phyloP scores from a whole-genome alignment of 768 basidiomycete genomes.

The Leccinum subgranulosum region DNA sequence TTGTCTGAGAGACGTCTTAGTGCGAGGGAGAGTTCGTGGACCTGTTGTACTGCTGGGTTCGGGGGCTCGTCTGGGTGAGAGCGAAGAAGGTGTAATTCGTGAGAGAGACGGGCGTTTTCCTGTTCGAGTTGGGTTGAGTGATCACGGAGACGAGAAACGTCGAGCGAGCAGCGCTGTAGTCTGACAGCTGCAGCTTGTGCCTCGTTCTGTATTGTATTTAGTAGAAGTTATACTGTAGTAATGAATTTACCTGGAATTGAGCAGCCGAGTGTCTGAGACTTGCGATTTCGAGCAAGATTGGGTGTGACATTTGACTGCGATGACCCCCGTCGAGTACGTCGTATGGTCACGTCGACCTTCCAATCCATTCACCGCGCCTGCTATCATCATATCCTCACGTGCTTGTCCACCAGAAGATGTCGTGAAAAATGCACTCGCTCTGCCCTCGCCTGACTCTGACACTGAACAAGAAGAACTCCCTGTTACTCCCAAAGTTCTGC shows the following conservation, averaged over 20 bases:
- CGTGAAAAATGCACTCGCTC: constrained; percentile 50
- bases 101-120: constrained; percentile 55
- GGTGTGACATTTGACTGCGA: constrained; percentile 13
- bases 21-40: constrained; percentile 60
- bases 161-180: constrained; percentile 60
- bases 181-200: constrained; percentile 62
- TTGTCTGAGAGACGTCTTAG: constrained; percentile 69
- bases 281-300: constrained; percentile 46
- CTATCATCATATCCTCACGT: constrained; percentile 65
- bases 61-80: constrained; percentile 45
- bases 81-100: constrained; percentile 56
- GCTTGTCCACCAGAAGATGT: constrained; percentile 62
- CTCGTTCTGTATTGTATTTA: constrained; percentile 52
- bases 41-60: constrained; percentile 37
- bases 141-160: constrained; percentile 34
- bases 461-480: no score
- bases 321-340: constrained; percentile 42
- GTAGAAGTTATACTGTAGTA: no score
- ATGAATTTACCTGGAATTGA: constrained; percentile 44
- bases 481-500: constrained; percentile 23
- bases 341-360: constrained; percentile 74
- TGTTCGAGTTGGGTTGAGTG: constrained; percentile 41
- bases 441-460: constrained; percentile 50
- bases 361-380: constrained; percentile 61
- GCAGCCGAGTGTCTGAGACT: constrained; percentile 45